phyloP scores from a whole-genome alignment of 306 rosid species.

The Astragalus glycyphyllos region DNA sequence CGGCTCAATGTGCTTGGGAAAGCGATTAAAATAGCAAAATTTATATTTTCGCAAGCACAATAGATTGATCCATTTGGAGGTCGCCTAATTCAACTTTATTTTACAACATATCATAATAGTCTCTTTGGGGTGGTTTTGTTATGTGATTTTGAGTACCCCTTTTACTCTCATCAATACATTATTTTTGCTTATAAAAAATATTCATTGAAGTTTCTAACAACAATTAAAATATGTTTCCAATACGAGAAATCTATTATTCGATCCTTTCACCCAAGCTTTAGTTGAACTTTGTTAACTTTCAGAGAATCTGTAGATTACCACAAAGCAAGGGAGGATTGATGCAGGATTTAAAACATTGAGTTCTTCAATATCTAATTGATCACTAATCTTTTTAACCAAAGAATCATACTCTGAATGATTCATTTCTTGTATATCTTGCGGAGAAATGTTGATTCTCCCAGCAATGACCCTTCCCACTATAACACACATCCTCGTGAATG shows the following conservation, averaged over 20 bases:
- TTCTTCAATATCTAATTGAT: constrained; percentile 50
- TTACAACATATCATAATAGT: no score
- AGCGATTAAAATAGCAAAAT: no score
- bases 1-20: no score
- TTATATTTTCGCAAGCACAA: no score
- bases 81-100: no score
- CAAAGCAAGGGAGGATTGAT: constrained; percentile 75
- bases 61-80: no score
- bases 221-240: not conserved
- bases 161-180: no score
- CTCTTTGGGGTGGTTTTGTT: no score
- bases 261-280: not conserved
- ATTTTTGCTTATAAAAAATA: no score
- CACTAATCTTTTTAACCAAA: constrained; percentile 44
- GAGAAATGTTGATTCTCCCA: constrained; percentile 53
- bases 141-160: no score
- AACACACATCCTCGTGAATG: constrained; percentile 41
- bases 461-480: constrained; percentile 73
- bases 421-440: constrained; percentile 42
- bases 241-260: not conserved
- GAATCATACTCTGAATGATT: constrained; percentile 50
- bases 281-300: not conserved
- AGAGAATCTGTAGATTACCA: constrained; percentile 46
- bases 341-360: constrained; percentile 56
- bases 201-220: not conserved